Base-by-base conservation (phyloP, 2,329 filamentous ascomycete genomes). In the Sporothrix luriei region DNA sequence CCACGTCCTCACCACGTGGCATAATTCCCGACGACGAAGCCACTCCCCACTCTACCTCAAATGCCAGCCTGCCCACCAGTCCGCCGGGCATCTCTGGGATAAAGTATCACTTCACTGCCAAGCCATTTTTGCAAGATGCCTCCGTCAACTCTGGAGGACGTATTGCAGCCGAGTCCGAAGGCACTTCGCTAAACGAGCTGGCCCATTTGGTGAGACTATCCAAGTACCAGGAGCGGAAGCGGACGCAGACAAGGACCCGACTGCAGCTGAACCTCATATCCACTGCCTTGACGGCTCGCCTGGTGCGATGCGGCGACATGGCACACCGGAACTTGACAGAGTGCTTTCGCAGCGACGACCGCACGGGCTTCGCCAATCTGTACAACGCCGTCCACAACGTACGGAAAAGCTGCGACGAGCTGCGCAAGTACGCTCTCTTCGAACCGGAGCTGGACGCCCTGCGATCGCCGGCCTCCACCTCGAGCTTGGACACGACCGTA, bases 371-470 rank as follows among this genome's bases (percentile, higher is more conserved):
- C 82, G 87, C 88, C 49, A 85, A 84, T 72, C 80, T 95, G 55
- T 93, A 91, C 78, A 90, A 90, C 82, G 90, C 91, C 70, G 85
- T 94, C 70, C 89, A 93, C 78, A 89, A 94, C 81, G 90, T 94
- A 72, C 87, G 90, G 76, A 89, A 88, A 78, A 92, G 90, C 76
- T 92, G 90, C 80, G 89, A 92, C 74, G 88, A 90, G 74, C 88
- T 88, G 54, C 85, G 89, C 71, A 87, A 88, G 71, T 92, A 88
- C 80, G 90, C 90, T 66, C 81, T 91, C 61, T 80, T 91, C 78
- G 90, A 92, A 75, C 89, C 90, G 1, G 90, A 93, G 76, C 84
- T 92, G 81, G 89, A 92, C 71, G 79, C 83, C 54, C 78, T 89
- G 74, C 85, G 89, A 73, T 81, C 85, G 64, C 77, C 79, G 73